Percentiles rank a stretch among this genome's conserved stretches.
Evolutionary conservation across 768 basidiomycete species (phyloP).

Genomic region (Termitomyces sp.): DNA sequence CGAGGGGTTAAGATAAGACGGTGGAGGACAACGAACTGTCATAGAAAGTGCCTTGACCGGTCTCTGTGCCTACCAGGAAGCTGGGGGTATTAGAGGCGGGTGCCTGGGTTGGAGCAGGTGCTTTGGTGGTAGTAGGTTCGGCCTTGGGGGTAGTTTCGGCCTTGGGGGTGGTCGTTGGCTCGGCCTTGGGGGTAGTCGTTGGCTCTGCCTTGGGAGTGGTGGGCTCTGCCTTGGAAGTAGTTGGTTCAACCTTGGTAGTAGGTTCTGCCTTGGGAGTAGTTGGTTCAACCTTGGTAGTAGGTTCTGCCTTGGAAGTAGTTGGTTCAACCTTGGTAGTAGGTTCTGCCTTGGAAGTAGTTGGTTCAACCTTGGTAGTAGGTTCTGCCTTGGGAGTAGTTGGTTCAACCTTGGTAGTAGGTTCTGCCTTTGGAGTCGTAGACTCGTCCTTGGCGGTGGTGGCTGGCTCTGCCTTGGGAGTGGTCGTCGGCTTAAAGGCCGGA

Average conservation of each 20-base stretch:
- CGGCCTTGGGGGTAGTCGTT: slow-evolving; percentile 1
- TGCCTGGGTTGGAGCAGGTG: neutral
- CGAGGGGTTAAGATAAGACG: neutral
- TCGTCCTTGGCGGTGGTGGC: slow-evolving; percentile 11
- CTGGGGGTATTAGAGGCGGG: slow-evolving; percentile 20
- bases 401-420: neutral
- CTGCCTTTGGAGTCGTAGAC: slow-evolving; percentile 10
- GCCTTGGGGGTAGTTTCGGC: slow-evolving; percentile 2
- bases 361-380: neutral
- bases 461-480: slow-evolving; percentile 2
- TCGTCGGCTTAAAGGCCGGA: neutral
- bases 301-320: slow-evolving; percentile 9
- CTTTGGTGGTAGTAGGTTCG: slow-evolving; percentile 8
- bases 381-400: slow-evolving; percentile 11
- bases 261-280: slow-evolving; percentile 8
- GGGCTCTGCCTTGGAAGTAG: slow-evolving; percentile 5
- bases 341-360: slow-evolving; percentile 10
- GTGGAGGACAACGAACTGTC: slow-evolving; percentile 24
- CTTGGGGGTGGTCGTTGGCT: slow-evolving; percentile 11
- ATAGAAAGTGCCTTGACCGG: slow-evolving; percentile 56
- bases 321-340: slow-evolving; percentile 3
- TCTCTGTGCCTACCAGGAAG: slow-evolving; percentile 42
- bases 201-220: slow-evolving; percentile 6
- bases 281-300: neutral
- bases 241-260: slow-evolving; percentile 5